Percentiles rank a stretch among this genome's conserved stretches.
These are phyloP conservation scores for Ogataea henricii DNA, from an alignment of 805 yeast species.

Conservation along the genomic window DNA sequence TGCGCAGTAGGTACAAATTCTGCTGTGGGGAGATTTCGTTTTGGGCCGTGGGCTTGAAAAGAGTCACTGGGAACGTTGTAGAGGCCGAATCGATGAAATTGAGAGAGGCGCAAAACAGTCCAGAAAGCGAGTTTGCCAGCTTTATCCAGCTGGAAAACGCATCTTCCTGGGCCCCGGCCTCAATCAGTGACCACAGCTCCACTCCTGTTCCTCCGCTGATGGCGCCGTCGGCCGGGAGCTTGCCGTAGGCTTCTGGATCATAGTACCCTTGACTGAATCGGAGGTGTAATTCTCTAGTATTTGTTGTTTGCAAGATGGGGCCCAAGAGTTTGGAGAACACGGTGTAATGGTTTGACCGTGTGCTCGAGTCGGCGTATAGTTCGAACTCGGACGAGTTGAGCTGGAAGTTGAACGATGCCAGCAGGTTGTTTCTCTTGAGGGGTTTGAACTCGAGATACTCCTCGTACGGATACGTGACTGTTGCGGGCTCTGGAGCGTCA, in stretches of 20 bases:
- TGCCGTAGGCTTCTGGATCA: constrained; percentile 89
- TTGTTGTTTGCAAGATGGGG: constrained; percentile 67
- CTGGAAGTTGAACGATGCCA: constrained; percentile 72
- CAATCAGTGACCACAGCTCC: constrained; percentile 86
- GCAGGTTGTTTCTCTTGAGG: constrained; percentile 66
- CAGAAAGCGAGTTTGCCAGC: constrained; percentile 77
- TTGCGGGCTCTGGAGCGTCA: neutral
- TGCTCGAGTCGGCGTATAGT: constrained; percentile 23
- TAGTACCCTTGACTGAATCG: constrained; percentile 94
- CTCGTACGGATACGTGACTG: constrained; percentile 45
- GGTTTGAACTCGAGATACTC: constrained; percentile 70
- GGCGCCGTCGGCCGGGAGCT: constrained; percentile 69
- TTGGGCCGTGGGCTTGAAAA: constrained; percentile 34
- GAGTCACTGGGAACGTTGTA: constrained; percentile 65
- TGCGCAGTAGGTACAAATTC: constrained; percentile 62
- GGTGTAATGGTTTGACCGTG: constrained; percentile 48
- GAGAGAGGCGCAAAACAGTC: constrained; percentile 91
- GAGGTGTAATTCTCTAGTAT: constrained; percentile 74
- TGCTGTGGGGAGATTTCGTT: constrained; percentile 36
- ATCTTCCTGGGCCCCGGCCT: constrained; percentile 53
- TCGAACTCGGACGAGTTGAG: constrained; percentile 50
- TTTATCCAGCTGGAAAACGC: constrained; percentile 70
- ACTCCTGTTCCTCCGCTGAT: constrained; percentile 93
- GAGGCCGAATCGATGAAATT: constrained; percentile 80
- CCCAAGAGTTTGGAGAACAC: constrained; percentile 81